Percentiles rank a stretch among this genome's conserved stretches.
Conservation (phyloP, 2,329 filamentous ascomycete species). For the Beauveria sp. region DNA sequence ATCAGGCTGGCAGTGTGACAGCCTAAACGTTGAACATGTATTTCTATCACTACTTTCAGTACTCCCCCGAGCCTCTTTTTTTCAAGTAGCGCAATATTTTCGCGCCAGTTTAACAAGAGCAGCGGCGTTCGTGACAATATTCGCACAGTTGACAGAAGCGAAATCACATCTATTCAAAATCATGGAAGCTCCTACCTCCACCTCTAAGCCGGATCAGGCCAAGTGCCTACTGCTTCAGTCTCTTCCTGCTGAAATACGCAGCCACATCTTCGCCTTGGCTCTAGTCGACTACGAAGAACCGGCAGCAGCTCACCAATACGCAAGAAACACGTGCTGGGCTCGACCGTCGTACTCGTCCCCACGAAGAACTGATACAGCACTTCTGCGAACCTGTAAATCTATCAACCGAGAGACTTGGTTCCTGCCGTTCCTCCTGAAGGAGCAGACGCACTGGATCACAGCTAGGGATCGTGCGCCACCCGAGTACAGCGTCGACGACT, state of each 20-base stretch:
- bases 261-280: constrained; percentile 35
- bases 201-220: background rate
- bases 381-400: constrained; percentile 35
- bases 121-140: too few relatives aligned
- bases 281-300: constrained; percentile 31
- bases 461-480: constrained; percentile 23
- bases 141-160: too few relatives aligned
- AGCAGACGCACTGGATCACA: constrained; percentile 32
- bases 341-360: constrained; percentile 33
- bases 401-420: constrained; percentile 36
- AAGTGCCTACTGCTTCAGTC: constrained; percentile 22
- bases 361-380: constrained; percentile 25
- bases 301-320: constrained; percentile 19
- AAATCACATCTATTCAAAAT: too few relatives aligned
- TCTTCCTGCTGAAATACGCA: constrained; percentile 42
- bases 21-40: too few relatives aligned
- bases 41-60: too few relatives aligned
- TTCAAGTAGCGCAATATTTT: too few relatives aligned
- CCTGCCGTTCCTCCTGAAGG: constrained; percentile 30
- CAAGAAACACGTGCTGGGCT: constrained; percentile 26
- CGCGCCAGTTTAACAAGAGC: too few relatives aligned
- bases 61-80: too few relatives aligned
- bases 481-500: constrained; percentile 9
- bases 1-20: too few relatives aligned
- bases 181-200: too few relatives aligned